phyloP scores from a whole-genome alignment of 2,329 filamentous ascomycete genomes.

The Phoma sp. region DNA sequence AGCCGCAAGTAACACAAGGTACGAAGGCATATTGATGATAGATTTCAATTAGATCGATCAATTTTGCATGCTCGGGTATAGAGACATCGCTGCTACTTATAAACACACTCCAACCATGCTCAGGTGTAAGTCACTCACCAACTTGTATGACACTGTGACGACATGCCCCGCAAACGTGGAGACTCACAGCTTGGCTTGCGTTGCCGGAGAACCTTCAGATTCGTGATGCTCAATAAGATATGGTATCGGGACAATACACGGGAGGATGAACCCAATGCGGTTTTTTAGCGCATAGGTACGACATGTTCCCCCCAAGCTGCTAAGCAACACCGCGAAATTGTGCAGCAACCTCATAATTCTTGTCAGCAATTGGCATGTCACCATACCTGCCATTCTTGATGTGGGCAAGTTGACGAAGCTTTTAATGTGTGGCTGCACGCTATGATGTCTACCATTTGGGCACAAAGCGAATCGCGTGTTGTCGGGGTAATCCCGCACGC shows the following conservation, averaged over 20 bases:
- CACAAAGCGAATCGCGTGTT: not conserved
- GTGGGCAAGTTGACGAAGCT: not conserved
- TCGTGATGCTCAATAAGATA: not conserved
- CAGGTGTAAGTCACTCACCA: not conserved
- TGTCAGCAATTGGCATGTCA: not conserved
- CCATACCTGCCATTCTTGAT: not conserved
- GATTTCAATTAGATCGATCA: not conserved
- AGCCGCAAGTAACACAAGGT: not conserved
- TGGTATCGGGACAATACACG: slow-evolving; percentile 6
- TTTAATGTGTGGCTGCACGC: not conserved
- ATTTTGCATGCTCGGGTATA: not conserved
- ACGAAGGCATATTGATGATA: not conserved
- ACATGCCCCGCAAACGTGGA: slow-evolving; percentile 10
- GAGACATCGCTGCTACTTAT: not conserved
- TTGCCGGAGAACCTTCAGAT: not conserved
- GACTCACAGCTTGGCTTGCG: slow-evolving; percentile 3
- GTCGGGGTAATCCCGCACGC: too few relatives aligned
- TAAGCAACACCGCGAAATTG: too few relatives aligned
- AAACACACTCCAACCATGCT: not conserved
- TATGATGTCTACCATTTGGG: not conserved
- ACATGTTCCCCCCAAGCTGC: not conserved
- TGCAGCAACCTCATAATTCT: not conserved
- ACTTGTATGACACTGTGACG: slow-evolving; percentile 6
- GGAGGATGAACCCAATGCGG: not conserved
- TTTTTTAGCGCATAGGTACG: not conserved